Base-by-base conservation (phyloP, 495 filamentous ascomycete species). In the Penicillium maclennaniae region DNA sequence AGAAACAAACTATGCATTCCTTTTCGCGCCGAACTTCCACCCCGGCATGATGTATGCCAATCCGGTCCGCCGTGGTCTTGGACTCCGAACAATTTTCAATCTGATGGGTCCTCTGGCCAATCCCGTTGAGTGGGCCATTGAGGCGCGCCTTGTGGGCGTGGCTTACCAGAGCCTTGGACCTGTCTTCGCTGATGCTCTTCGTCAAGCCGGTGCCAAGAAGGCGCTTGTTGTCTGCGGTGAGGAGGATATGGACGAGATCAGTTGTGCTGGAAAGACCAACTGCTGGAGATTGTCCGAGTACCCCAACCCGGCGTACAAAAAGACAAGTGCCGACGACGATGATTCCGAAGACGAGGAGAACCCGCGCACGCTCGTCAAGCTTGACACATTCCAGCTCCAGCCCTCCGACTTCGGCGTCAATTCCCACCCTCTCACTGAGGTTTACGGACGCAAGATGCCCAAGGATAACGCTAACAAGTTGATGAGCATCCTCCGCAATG, bases 11-110 rank as follows among this genome's bases (percentile, higher is more conserved):
- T 99, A 97, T 73, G 86, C 87, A 47, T 99, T 99, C 74, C 83
- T 99, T 26, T 99, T 93, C 67, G 95, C 95, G 0, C 95, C 92
- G 25, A 86, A 91, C 57, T 99, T 97, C 79, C 95, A 99, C 72
- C 89, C 89, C 0, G 91, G 88, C 37, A 96, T 97, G 88, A 81
- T 80, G 59, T 81, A 90, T 65, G 91, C 92, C 19, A 91, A 90
- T 12, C 77, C 83, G 7, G 86, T 96, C 51, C 86, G 95, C 19
- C 86, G 81, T 52, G 84, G 88, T 63, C 81, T 99, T 9, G 91
- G 90, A 45, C 88, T 91, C 71, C 83, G 92, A 41, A 97, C 93
- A 1, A 91, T 98, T 60, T 98, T 97, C 83, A 97, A 98, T 70
- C 78, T 97, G 0, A 81, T 97, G 47, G 93, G 95, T 3, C 95